Evolutionary conservation across 768 basidiomycete genomes (phyloP), one percentile per base, ranked within the genome.

Genomic region (Candolleomyces efflorescens): DNA sequence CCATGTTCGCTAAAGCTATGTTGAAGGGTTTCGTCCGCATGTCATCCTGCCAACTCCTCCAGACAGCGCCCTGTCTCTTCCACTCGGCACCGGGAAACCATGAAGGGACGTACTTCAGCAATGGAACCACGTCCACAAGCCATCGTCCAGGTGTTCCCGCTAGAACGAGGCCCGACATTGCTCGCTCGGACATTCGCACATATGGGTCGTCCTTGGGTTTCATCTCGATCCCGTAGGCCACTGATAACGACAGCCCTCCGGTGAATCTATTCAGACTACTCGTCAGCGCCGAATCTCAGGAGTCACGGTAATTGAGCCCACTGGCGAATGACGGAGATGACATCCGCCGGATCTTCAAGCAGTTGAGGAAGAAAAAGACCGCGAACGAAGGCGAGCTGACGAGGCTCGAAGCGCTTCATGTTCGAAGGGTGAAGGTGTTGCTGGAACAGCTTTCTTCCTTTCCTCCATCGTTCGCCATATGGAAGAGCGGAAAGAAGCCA

Each of bases 1-100:
- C 87, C 72, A 87, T 77, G 51, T 77, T 78, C 13, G 73, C 71
- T 69, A 82, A 80, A 52, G 83, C 78, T 44, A 73, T 81, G 36
- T 80, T 78, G 55, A 80, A 90, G 4, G 88, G 86, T 56, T 72
- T 71, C 23, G 89, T 81, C n/a, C 83, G 82, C 49, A 84, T 85
- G 59, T 83, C 81, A 46, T 82, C 78, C 68, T 87, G 79, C 69
- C 78, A 79, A 18, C 74, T 75, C 66, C 81, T 87, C 89, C 88
- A 89, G 10, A 59, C 64, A 3, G 55, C 68, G 0, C 86, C 87
- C 56, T 84, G 84, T 18, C 72, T 68, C 67, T 82, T 81, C 73
- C 90, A 92, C 0, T 78, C 79, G 3, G 83, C 78, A 15, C 87
- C 87, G 22, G 89, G 89, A 23, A 55, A 55, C 43, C 41, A 55